These are phyloP conservation scores for Przewalskia tangutica DNA, from an alignment of 257 asterid species.

Conservation along the genomic window DNA sequence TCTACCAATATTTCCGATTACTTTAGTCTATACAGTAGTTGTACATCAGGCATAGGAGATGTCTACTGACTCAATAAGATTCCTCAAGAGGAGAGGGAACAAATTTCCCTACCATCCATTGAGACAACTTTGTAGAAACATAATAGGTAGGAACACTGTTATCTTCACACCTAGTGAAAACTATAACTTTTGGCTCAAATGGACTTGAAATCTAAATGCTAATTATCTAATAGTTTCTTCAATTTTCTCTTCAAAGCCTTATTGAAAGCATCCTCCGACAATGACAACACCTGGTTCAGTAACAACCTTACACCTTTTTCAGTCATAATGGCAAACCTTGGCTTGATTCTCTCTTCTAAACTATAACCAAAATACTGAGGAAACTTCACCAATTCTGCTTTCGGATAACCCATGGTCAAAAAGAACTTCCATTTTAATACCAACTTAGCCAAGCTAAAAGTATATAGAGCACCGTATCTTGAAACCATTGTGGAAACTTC, in stretches of 20 bases:
- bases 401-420: conserved; percentile 59
- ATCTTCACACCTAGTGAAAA: not conserved
- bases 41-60: not conserved
- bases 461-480: conserved; percentile 68
- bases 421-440: conserved; percentile 79
- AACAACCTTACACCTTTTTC: conserved; percentile 52
- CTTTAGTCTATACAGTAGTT: not conserved
- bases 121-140: not conserved
- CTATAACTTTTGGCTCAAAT: not conserved
- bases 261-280: conserved; percentile 48
- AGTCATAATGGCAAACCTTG: conserved; percentile 54
- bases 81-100: not conserved
- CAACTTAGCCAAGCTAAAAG: conserved; percentile 68
- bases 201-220: not conserved
- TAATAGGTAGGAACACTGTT: not conserved
- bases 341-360: conserved; percentile 72
- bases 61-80: not conserved
- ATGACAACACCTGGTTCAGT: conserved; percentile 67
- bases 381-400: conserved; percentile 61
- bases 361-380: conserved; percentile 92
- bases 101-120: not conserved
- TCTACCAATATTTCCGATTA: not conserved
- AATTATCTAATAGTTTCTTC: conserved; percentile 28
- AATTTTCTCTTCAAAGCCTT: conserved; percentile 47
- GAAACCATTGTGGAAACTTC: conserved; percentile 65